Conservation (phyloP, 768 basidiomycete genomes). For the Mrakia hoshinonis region DNA sequence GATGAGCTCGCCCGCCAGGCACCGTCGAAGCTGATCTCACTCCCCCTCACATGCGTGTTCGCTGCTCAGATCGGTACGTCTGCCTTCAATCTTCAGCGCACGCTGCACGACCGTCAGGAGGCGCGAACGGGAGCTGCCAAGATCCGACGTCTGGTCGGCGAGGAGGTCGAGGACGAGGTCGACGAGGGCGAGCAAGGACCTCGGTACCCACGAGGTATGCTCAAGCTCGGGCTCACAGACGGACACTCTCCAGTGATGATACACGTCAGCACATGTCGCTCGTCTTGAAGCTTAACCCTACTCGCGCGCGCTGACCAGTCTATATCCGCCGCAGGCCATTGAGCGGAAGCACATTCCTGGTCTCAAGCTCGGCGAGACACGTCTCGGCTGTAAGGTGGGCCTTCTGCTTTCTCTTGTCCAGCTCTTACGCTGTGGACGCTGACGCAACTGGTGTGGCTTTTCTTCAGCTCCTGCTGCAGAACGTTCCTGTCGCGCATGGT, state of each 20-base stretch:
- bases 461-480: conserved; percentile 14
- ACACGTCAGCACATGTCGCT: not conserved
- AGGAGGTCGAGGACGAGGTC: conserved; percentile 17
- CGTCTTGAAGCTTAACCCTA: not conserved
- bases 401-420: not conserved
- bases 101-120: conserved; percentile 20
- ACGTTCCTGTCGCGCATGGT: conserved; percentile 17
- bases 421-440: not conserved
- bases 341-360: conserved; percentile 16
- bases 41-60: too few relatives aligned
- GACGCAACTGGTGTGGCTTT: not conserved
- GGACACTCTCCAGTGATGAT: not conserved
- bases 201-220: conserved; percentile 16
- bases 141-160: conserved; percentile 15
- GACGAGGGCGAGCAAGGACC: conserved; percentile 1
- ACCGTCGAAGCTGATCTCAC: not conserved
- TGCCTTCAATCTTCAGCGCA: conserved; percentile 17
- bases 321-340: conserved; percentile 16
- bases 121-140: conserved; percentile 9
- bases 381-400: conserved; percentile 18
- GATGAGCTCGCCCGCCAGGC: not conserved
- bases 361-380: conserved; percentile 16
- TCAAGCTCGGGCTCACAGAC: conserved; percentile 19
- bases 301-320: not conserved
- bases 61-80: conserved; percentile 15